Evolutionary conservation across 257 asterid genomes (phyloP), one percentile per base, ranked within the genome.

Genomic region (Solanum virginianum): DNA sequence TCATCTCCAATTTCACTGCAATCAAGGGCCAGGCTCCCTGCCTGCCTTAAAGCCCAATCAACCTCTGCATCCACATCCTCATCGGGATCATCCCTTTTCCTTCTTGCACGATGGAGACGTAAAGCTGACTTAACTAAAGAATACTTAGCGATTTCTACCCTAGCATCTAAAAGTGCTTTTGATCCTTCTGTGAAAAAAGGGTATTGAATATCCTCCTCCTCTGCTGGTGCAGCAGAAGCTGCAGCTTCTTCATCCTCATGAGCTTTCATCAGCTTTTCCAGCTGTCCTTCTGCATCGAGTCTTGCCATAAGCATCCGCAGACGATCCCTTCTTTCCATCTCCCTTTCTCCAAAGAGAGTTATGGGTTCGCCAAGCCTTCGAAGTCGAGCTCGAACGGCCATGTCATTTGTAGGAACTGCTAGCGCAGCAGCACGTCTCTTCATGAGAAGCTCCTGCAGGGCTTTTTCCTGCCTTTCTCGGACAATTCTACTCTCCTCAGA

Each of bases 261-360:
- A 71, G 98, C 99, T 89, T 94, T 95, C 99, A 95, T 94, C 89
- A 97, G 89, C 93, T 51, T 93, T 49, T 94, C 98, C 91, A 97
- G 86, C 89, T 97, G 97, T 39, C 98, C 98, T 84, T 97, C 98
- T 20, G 92, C 39, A 86, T 97, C 98, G 10, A 97, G 97, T 72
- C 88, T 92, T 0, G 94, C 97, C 98, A 96, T 95, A 83, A 95
- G 95, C 56, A 84, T 85, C 79, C 98, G 84, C 88, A 95, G 84
- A 8, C 98, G 94, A 20, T 97, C 99, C 63, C 98, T 94, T 86
- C 99, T 95, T 84, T 97, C 99, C 99, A 95, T 95, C 89, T 97
- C 98, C 89, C 94, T 89, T 88, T 97, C 98, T 4, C 99, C 99
- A 85, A 97, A 97, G 53, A 95, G 89, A 15, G 99, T 97, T 51